These are phyloP conservation scores for Alternaria triticina DNA, from an alignment of 2,329 filamentous ascomycete species.

Conservation along the genomic window DNA sequence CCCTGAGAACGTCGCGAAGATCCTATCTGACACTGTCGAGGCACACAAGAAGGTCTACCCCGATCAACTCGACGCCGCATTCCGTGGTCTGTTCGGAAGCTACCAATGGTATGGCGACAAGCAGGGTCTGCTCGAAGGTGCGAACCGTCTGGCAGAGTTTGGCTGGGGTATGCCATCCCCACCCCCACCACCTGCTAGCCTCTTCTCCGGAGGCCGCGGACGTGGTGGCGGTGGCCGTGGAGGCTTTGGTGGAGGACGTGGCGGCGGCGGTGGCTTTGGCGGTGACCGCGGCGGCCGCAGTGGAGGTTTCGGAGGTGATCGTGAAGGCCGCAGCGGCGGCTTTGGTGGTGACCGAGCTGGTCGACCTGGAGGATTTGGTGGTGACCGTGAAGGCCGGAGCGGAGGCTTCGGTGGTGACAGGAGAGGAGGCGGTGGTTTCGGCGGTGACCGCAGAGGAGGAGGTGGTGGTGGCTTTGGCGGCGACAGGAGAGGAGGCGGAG, in stretches of 20 bases:
- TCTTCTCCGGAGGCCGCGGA: slow-evolving; percentile 23
- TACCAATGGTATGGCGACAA: slow-evolving; percentile 54
- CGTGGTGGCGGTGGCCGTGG: slow-evolving; percentile 13
- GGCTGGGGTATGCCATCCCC: slow-evolving; percentile 56
- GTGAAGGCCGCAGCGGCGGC: slow-evolving; percentile 2
- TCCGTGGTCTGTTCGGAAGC: slow-evolving; percentile 64
- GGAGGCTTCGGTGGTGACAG: slow-evolving; percentile 2
- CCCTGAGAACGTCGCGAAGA: slow-evolving; percentile 50
- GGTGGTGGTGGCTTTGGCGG: slow-evolving; percentile 5
- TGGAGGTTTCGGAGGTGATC: slow-evolving; percentile 1
- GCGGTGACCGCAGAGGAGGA: slow-evolving; percentile 15
- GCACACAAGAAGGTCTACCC: slow-evolving; percentile 55
- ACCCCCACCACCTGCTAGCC: slow-evolving; percentile 43
- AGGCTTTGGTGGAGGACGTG: slow-evolving; percentile 20
- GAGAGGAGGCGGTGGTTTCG: slow-evolving; percentile 18
- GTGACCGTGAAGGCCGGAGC: slow-evolving; percentile 1
- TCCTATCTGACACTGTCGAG: slow-evolving; percentile 54
- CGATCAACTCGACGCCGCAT: slow-evolving; percentile 56
- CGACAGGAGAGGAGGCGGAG: slow-evolving; percentile 9
- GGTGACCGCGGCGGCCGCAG: slow-evolving; percentile 14
- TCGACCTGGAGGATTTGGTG: not conserved
- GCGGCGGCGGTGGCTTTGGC: slow-evolving; percentile 20
- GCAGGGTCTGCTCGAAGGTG: slow-evolving; percentile 49
- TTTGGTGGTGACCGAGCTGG: slow-evolving; percentile 8
- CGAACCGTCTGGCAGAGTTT: slow-evolving; percentile 54